These are phyloP conservation scores for Parascedosporium putredinis DNA, from an alignment of 2,329 filamentous ascomycete genomes.

Conservation along the genomic window DNA sequence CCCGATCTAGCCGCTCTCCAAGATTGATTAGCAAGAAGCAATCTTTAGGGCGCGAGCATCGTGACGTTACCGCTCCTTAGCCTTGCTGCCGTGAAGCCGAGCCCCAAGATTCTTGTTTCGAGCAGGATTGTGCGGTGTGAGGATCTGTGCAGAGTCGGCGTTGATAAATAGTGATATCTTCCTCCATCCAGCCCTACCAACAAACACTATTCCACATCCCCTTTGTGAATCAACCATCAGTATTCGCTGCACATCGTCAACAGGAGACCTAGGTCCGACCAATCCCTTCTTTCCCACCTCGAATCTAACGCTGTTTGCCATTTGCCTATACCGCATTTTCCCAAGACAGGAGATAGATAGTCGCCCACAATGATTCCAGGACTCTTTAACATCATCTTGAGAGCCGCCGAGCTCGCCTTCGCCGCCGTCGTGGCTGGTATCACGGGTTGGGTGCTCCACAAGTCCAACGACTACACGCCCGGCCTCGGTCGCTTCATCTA, in stretches of 20 bases:
- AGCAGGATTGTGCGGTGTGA: not conserved
- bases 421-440: slow-evolving; percentile 63
- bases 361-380: slow-evolving; percentile 28
- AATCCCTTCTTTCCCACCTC: not conserved
- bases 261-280: not conserved
- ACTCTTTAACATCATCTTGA: slow-evolving; percentile 27
- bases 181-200: not conserved
- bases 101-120: not conserved
- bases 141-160: not conserved
- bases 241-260: not conserved
- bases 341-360: too few species aligned
- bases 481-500: slow-evolving; percentile 58
- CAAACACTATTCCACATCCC: too few species aligned
- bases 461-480: slow-evolving; percentile 22
- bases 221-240: too few species aligned
- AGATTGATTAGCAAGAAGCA: not conserved
- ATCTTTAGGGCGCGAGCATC: not conserved
- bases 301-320: too few species aligned
- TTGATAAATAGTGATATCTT: not conserved
- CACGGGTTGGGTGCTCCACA: slow-evolving; percentile 54
- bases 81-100: not conserved
- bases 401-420: slow-evolving; percentile 49
- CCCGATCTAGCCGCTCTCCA: not conserved
- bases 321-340: too few species aligned
- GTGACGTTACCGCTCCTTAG: not conserved